Evolutionary conservation across 2,329 filamentous ascomycete genomes (phyloP).

Genomic region (Diaporthe ampelina): DNA sequence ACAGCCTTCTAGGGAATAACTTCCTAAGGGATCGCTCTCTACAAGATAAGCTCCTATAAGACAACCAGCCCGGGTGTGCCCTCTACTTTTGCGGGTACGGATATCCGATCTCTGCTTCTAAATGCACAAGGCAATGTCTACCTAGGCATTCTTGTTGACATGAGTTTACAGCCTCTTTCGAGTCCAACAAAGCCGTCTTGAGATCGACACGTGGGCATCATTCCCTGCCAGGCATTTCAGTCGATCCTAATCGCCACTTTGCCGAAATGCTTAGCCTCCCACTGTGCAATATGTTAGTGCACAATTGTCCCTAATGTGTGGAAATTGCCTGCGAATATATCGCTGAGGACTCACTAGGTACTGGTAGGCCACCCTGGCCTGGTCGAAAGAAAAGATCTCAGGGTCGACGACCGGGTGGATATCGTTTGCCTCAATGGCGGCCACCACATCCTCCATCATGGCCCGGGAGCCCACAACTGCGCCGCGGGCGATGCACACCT

Average conservation of each 20-base stretch:
- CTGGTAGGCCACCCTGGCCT: constrained; percentile 62
- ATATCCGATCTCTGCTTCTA: too few relatives aligned
- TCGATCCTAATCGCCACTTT: constrained; percentile 66
- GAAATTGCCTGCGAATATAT: too few relatives aligned
- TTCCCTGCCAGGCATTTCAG: constrained; percentile 40
- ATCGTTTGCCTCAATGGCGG: constrained; percentile 57
- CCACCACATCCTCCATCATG: constrained; percentile 59
- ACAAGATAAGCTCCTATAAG: too few relatives aligned
- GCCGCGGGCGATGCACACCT: constrained; percentile 56
- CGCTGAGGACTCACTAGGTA: constrained; percentile 54
- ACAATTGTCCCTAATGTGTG: background rate
- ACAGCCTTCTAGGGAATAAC: too few relatives aligned
- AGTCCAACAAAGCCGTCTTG: too few relatives aligned
- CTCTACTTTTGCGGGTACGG: too few relatives aligned
- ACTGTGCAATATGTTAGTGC: constrained; percentile 43
- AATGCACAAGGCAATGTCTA: too few relatives aligned
- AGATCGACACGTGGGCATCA: too few relatives aligned
- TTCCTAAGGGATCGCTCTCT: too few relatives aligned
- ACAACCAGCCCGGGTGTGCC: too few relatives aligned
- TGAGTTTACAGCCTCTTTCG: too few relatives aligned
- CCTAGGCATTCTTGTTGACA: too few relatives aligned
- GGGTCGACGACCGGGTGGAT: constrained; percentile 58
- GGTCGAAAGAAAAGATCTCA: constrained; percentile 54
- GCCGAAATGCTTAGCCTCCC: constrained; percentile 67
- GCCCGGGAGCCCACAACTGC: constrained; percentile 56